phyloP scores from a whole-genome alignment of 2,329 filamentous ascomycete species.

The Clarireedia monteithiana region DNA sequence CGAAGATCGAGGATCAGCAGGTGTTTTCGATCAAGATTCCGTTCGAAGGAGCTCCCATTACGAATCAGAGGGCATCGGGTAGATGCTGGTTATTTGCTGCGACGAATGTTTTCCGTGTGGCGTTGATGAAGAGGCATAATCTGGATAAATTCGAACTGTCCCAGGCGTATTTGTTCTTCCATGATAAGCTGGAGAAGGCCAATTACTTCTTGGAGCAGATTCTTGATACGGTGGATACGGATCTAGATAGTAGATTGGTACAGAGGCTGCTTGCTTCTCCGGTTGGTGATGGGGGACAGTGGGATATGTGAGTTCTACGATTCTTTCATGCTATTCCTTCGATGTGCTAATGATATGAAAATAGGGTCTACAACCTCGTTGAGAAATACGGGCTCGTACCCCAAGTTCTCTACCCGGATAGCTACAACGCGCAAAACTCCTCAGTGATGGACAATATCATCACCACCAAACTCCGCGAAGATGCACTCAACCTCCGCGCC shows the following conservation, averaged over 20 bases:
- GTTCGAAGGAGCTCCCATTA: conserved; percentile 73
- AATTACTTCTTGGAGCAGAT: conserved; percentile 86
- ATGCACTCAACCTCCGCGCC: conserved; percentile 63
- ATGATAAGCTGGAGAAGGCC: conserved; percentile 87
- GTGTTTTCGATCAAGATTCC: conserved; percentile 80
- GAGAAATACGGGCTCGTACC: conserved; percentile 85
- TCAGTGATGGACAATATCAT: conserved; percentile 63
- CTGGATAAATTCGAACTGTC: conserved; percentile 77
- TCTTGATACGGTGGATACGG: conserved; percentile 63
- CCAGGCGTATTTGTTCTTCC: conserved; percentile 84
- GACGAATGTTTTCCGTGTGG: conserved; percentile 87
- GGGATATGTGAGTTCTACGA: conserved; percentile 54
- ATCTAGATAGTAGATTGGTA: conserved; percentile 65
- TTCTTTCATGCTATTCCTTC: neutral
- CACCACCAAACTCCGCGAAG: conserved; percentile 81
- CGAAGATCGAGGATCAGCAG: conserved; percentile 63
- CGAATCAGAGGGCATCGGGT: conserved; percentile 74
- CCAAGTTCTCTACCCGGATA: conserved; percentile 73
- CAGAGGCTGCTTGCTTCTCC: conserved; percentile 61
- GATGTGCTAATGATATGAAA: neutral
- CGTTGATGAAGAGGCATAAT: conserved; percentile 75
- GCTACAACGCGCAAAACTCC: conserved; percentile 68
- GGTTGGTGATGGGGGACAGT: conserved; percentile 77
- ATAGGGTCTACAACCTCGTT: conserved; percentile 68
- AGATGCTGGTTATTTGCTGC: conserved; percentile 89